Evolutionary conservation across 192 early-diverging fungal species (phyloP).

Genomic region (Podila horticola): DNA sequence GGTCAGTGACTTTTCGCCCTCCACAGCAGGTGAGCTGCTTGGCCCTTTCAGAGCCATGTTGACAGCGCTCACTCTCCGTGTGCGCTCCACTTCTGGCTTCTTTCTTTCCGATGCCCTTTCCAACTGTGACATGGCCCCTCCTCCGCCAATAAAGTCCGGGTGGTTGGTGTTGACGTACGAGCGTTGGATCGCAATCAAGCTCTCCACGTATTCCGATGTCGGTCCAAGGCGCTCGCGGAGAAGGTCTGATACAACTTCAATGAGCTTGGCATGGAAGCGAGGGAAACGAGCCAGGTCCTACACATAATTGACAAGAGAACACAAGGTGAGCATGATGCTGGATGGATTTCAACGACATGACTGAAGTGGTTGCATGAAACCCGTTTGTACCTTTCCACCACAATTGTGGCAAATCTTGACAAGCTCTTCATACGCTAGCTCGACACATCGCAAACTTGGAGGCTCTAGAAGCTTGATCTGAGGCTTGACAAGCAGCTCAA

Average conservation of each 20-base stretch:
- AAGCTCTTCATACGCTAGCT: constrained; percentile 85
- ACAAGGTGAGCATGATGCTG: neutral
- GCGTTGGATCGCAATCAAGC: constrained; percentile 82
- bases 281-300: constrained; percentile 82
- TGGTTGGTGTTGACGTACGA: constrained; percentile 91
- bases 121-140: constrained; percentile 76
- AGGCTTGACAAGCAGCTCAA: constrained; percentile 85
- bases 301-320: neutral
- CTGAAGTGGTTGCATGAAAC: no score
- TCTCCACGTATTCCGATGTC: constrained; percentile 80
- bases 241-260: constrained; percentile 83
- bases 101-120: constrained; percentile 75
- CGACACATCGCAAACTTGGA: constrained; percentile 82
- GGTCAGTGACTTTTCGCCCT: constrained; percentile 25
- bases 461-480: constrained; percentile 80
- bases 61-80: constrained; percentile 34
- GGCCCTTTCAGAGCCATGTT: constrained; percentile 26
- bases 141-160: constrained; percentile 85
- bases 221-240: constrained; percentile 79
- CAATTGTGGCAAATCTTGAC: constrained; percentile 83
- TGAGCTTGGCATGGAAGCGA: constrained; percentile 73
- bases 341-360: neutral
- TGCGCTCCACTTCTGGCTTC: constrained; percentile 57
- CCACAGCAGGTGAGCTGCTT: constrained; percentile 9
- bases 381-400: constrained; percentile 66